Conservation (phyloP, 805 yeast species). For the Starmerella geochares region DNA sequence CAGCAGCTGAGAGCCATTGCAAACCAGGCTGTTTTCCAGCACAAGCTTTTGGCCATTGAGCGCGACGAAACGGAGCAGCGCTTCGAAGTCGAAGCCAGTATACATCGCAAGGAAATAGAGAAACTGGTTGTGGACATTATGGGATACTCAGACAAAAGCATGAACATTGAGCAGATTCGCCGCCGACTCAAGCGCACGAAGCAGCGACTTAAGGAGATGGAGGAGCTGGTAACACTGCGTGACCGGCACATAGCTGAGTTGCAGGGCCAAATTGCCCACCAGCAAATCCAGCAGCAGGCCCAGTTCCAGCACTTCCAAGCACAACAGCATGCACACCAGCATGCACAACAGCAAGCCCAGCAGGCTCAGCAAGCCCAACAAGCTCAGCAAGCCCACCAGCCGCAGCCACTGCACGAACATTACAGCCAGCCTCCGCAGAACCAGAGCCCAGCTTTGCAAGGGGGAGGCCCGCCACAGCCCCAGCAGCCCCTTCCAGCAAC, state of each 20-base stretch:
- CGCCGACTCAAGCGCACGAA: conserved; percentile 36
- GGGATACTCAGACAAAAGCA: conserved; percentile 30
- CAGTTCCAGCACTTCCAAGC: conserved; percentile 16
- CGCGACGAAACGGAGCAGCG: conserved; percentile 39
- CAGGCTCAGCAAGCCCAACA: conserved; percentile 21
- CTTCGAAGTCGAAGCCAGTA: conserved; percentile 39
- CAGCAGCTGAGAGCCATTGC: conserved; percentile 26
- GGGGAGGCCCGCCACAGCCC: too few relatives aligned
- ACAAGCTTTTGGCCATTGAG: conserved; percentile 37
- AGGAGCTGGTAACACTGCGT: conserved; percentile 36
- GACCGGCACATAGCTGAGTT: conserved; percentile 39
- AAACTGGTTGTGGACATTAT: conserved; percentile 34
- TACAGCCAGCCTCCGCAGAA: neutral
- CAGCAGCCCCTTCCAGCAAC: neutral
- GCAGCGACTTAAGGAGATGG: conserved; percentile 38
- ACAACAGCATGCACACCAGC: conserved; percentile 27
- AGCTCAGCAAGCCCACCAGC: conserved; percentile 14
- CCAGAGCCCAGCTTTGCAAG: neutral
- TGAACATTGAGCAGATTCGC: conserved; percentile 33
- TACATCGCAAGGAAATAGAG: conserved; percentile 42
- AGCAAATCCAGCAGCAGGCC: conserved; percentile 9
- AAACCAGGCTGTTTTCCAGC: conserved; percentile 29
- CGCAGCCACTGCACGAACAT: neutral
- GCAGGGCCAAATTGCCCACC: conserved; percentile 19
- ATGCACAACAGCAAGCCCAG: conserved; percentile 2